Base-by-base conservation (phyloP, 805 yeast genomes). In the Wickerhamomyces sydowiorum region DNA sequence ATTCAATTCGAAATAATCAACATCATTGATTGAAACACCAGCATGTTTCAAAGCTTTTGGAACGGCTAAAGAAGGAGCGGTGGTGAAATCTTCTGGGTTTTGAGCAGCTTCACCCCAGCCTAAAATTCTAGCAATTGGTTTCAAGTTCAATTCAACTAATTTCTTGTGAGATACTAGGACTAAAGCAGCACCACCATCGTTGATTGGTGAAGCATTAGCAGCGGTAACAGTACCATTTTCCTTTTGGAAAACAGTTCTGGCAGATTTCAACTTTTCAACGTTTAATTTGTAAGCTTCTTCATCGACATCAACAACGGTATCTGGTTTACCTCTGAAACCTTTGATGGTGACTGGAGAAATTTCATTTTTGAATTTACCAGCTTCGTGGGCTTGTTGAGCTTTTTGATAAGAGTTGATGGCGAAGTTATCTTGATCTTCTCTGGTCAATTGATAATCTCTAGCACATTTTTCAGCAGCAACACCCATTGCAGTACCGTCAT, bases 51-150 rank as follows among this genome's bases (percentile, higher is more conserved):
- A 73, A 31, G 97, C 98, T 75, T 90, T 91, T 69, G 96, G 96
- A 56, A 91, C 80, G 41, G 99, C 96, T 60, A 89, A 72, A 28
- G 96, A 70, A 51, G 99, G 99, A 24, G 98, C 89, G 67, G 93
- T 85, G 42, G 99, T 91, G 76, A 93, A 93, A 69, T 90, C 95
- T 55, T 84, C 76, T 51, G 99, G 99, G 35, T 80, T 80, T 64
- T 88, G 90, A 43, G 95, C 99, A 58, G 98, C 98, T 64, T 93
- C 99, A 67, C 96, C 99, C 96, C 96, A 91, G 47, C 96, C 95
- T 41, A 76, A 62, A 56, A 93, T 82, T 65, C 80, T 80, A 46
- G 96, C 98, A 48, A 93, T 63, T 50, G 99, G 99, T 62, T 73
- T 88, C 60, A 93, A 71, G 36, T 84, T 83, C 55, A 89, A 78